These are phyloP conservation scores for Xanthoconium stramineum DNA, from an alignment of 768 basidiomycete genomes.

Conservation along the genomic window DNA sequence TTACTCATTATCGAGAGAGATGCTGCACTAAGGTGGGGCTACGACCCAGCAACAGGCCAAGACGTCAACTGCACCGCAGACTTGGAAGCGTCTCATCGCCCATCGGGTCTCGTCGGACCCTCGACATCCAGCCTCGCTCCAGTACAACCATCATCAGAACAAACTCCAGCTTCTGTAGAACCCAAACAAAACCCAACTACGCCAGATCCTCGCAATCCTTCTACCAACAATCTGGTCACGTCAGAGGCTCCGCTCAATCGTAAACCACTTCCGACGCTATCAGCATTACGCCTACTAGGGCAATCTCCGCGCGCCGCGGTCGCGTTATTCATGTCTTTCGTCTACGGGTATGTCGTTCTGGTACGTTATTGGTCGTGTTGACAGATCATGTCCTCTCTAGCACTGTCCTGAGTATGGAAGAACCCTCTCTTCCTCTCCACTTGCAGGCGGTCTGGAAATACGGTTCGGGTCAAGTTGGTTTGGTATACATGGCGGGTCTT, in stretches of 20 bases:
- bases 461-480: constrained; percentile 50
- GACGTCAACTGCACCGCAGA: constrained; percentile 1
- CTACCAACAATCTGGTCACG: neutral
- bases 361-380: neutral
- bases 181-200: neutral
- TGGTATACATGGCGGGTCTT: constrained; percentile 65
- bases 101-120: neutral
- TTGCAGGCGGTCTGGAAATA: constrained; percentile 49
- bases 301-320: constrained; percentile 49
- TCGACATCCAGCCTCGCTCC: neutral
- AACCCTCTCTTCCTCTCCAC: constrained; percentile 57
- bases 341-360: constrained; percentile 48
- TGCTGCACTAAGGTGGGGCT: constrained; percentile 46
- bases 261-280: constrained; percentile 36
- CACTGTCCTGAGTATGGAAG: constrained; percentile 46
- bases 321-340: constrained; percentile 42
- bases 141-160: neutral
- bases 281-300: constrained; percentile 40
- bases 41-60: constrained; percentile 36
- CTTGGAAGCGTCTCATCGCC: constrained; percentile 2
- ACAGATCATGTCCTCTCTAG: constrained; percentile 28
- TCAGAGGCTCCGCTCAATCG: constrained; percentile 14
- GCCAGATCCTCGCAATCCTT: neutral
- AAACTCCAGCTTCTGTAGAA: neutral
- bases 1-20: constrained; percentile 56